These are phyloP conservation scores for Diaporthe capsici DNA, from an alignment of 2,329 filamentous ascomycete genomes.

Conservation along the genomic window DNA sequence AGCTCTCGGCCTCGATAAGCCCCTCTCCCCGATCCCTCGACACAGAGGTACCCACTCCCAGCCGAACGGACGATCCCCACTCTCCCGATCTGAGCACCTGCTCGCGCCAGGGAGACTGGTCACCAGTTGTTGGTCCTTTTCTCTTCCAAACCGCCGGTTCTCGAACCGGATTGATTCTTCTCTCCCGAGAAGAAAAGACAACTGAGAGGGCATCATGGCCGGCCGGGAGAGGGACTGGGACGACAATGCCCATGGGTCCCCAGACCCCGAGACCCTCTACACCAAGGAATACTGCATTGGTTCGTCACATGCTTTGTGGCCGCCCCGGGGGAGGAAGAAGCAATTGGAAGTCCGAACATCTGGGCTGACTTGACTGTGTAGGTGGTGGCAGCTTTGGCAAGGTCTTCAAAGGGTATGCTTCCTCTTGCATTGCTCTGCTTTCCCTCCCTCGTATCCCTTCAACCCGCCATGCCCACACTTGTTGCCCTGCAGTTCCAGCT, in stretches of 20 bases:
- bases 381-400: slow-evolving; percentile 98
- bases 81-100: slow-evolving; percentile 19
- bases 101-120: slow-evolving; percentile 8
- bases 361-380: slow-evolving; percentile 54
- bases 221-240: slow-evolving; percentile 60
- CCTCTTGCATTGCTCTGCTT: background rate
- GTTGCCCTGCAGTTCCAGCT: slow-evolving; percentile 16
- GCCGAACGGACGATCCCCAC: slow-evolving; percentile 30
- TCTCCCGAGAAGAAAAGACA: background rate
- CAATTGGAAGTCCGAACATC: slow-evolving; percentile 18
- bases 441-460: slow-evolving; percentile 34
- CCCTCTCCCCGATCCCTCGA: slow-evolving; percentile 17
- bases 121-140: slow-evolving; percentile 3
- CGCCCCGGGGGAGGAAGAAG: background rate
- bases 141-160: background rate
- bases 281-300: slow-evolving; percentile 93
- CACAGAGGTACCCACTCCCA: slow-evolving; percentile 23
- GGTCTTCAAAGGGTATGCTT: slow-evolving; percentile 91
- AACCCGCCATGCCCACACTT: background rate
- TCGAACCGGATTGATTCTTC: background rate
- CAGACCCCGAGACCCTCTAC: slow-evolving; percentile 92
- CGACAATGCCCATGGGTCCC: slow-evolving; percentile 60
- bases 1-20: slow-evolving; percentile 31
- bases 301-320: slow-evolving; percentile 57
- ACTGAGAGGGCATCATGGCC: slow-evolving; percentile 56